phyloP scores from a whole-genome alignment of 441 rosid genomes.

The Populus tomentosa region DNA sequence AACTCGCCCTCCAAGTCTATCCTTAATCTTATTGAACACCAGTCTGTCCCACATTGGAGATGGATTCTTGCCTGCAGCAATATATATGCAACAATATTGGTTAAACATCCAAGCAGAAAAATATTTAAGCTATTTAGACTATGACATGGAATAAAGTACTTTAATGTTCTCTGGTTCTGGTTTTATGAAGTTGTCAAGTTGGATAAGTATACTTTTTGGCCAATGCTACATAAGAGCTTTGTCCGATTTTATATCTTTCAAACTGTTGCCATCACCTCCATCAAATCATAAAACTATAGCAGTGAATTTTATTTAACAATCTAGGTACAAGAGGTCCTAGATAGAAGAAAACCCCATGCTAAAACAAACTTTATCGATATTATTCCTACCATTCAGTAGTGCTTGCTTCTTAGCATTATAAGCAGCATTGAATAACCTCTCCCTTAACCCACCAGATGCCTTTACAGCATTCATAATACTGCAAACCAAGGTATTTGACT shows the following conservation, averaged over 20 bases:
- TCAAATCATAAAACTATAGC: not conserved
- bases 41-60: constrained; percentile 99
- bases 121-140: not conserved
- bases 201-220: not conserved
- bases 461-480: constrained; percentile 85
- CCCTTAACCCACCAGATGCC: constrained; percentile 76
- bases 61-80: constrained; percentile 71
- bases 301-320: not conserved
- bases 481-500: constrained; percentile 27
- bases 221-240: not conserved
- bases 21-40: constrained; percentile 93
- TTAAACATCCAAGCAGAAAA: not conserved
- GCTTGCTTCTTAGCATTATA: constrained; percentile 98
- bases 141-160: not conserved
- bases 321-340: not conserved
- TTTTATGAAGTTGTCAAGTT: too few species aligned
- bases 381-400: constrained; percentile 63
- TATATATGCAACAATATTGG: not conserved
- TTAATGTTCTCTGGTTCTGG: too few species aligned
- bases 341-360: constrained; percentile 1
- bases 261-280: not conserved
- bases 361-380: constrained; percentile 8
- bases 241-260: not conserved
- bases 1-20: constrained; percentile 92
- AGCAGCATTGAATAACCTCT: constrained; percentile 90